These are phyloP conservation scores for Corymbia maculata DNA, from an alignment of 345 rosid genomes.

Conservation along the genomic window DNA sequence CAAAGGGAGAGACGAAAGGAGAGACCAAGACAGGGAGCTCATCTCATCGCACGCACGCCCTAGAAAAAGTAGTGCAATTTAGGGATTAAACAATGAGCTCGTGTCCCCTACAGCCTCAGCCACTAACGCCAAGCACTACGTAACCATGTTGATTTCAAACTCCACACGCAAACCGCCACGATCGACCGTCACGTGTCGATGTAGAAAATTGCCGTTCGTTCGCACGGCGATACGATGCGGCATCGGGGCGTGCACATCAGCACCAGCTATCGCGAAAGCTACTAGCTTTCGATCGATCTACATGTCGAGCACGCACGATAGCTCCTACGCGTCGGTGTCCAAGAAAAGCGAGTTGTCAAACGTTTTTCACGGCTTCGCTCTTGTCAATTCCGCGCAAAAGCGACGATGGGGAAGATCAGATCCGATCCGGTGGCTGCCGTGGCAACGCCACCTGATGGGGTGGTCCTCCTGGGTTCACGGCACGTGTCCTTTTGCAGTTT, in stretches of 20 bases:
- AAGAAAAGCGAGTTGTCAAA: neutral
- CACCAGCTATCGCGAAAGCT: neutral
- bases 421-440: neutral
- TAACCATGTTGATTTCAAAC: neutral
- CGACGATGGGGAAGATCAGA: neutral
- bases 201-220: neutral
- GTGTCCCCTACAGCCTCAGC: neutral
- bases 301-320: neutral
- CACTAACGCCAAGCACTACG: neutral
- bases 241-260: neutral
- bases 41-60: neutral
- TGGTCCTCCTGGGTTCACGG: neutral
- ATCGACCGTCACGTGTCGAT: neutral
- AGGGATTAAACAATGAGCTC: neutral
- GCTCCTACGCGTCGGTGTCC: neutral
- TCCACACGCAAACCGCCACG: neutral
- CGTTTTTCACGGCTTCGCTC: neutral
- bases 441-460: neutral
- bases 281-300: neutral
- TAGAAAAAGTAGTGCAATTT: neutral
- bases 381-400: neutral
- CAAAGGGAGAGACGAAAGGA: neutral
- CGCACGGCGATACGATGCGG: neutral
- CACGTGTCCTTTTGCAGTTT: neutral
- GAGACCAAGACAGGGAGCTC: neutral